Percentiles rank a stretch among this genome's conserved stretches.
phyloP scores from a whole-genome alignment of 1,284 basidiomycete genomes.

The Pseudozyma sp. region DNA sequence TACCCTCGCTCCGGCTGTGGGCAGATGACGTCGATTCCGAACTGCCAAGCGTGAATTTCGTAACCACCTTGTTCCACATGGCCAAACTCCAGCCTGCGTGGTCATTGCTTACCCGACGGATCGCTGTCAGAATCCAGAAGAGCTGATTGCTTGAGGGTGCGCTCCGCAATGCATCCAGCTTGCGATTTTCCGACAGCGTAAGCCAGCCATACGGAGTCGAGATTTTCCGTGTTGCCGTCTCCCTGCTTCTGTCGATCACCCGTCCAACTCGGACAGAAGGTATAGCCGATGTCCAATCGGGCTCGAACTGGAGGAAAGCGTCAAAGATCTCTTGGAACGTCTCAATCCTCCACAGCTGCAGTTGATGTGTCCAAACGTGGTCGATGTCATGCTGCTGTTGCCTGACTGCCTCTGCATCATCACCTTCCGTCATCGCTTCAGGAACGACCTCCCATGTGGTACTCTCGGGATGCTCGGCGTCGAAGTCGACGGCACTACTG shows the following conservation, averaged over 20 bases:
- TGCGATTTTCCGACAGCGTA: constrained; percentile 21
- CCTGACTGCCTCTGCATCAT: background rate
- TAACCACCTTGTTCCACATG: constrained; percentile 36
- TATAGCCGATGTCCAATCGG: constrained; percentile 13
- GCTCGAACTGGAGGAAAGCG: constrained; percentile 30
- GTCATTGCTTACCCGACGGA: constrained; percentile 42
- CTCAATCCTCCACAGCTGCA: constrained; percentile 32
- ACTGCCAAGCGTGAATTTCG: constrained; percentile 24
- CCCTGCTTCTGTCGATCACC: background rate
- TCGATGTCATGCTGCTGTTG: background rate
- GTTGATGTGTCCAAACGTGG: constrained; percentile 8
- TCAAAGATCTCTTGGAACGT: constrained; percentile 46
- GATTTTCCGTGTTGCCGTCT: constrained; percentile 8
- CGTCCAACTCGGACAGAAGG: background rate
- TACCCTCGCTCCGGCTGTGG: background rate
- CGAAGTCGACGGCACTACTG: constrained; percentile 5
- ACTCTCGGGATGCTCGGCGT: constrained; percentile 13
- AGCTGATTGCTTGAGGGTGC: constrained; percentile 41
- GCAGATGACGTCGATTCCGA: background rate
- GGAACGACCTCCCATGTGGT: constrained; percentile 28
- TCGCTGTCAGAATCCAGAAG: constrained; percentile 44
- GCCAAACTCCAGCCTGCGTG: constrained; percentile 39
- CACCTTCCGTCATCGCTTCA: background rate
- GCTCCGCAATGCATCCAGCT: constrained; percentile 16
- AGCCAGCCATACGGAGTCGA: constrained; percentile 23